Evolutionary conservation across 169 alveolate species (phyloP), one percentile per base, ranked within the genome.

Genomic region (Babesia ovis): DNA sequence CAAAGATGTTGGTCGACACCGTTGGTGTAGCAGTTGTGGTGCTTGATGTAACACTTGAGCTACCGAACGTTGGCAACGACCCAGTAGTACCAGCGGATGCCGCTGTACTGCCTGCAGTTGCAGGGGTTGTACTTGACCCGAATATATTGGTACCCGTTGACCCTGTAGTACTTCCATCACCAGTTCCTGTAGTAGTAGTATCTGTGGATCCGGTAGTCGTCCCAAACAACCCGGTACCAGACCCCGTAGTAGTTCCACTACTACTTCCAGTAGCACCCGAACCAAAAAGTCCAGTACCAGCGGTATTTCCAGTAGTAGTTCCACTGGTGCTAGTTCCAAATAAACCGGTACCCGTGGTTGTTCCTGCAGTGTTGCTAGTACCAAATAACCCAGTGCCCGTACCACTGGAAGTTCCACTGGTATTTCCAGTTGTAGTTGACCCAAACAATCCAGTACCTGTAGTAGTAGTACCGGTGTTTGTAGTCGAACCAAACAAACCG

Each of bases 341-440:
- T 42, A 34, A 55, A 23, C 1, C 22, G 2, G 43, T 18, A n/a
- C n/a, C n/a, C n/a, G n/a, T n/a, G n/a, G 67, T 68, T 20, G 32
- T 64, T 83, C 29, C 58, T 11, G 23, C 22, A 50, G 58, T 50
- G 16, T 6, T 20, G 8, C 43, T 20, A 16, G 23, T 22, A 8
- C 67, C 67, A 11, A 56, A 56, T 31, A 56, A 56, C 18, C 82
- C 83, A 31, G 32, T 22, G n/a, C 27, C 37, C n/a, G n/a, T n/a
- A n/a, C n/a, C n/a, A n/a, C n/a, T n/a, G 39, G 82, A 53, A 11
- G 77, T 16, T 59, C 37, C 35, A 59, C 25, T 32, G 5, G 77
- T 22, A 20, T 5, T 8, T 57, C 77, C 9, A 9, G 72, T 11
- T 12, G 72, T 41, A 22, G 46, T 14, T 39, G 72, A 8, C 31